Base-by-base conservation (phyloP, 2,329 filamentous ascomycete species). In the Venturia nashicola region DNA sequence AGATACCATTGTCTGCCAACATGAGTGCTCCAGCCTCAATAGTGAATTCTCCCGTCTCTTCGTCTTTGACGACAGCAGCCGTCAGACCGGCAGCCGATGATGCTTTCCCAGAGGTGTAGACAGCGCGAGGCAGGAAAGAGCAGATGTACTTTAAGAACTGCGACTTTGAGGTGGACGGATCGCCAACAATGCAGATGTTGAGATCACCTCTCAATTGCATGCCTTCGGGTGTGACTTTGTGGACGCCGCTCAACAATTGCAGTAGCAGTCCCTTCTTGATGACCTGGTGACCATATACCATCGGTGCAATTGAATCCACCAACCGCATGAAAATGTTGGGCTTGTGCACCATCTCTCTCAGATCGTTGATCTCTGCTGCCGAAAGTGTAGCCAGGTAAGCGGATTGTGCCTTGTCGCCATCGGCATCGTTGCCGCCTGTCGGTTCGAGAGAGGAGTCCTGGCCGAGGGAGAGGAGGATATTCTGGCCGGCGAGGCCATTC, bases 11-110 rank as follows among this genome's bases (percentile, higher is more conserved):
- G 71, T 97, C 85, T 27, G 94, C 94, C 66, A 99, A 80, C 94
- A 99, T 97, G 65, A 99, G 85, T 14, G 94, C 94, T 78, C 94
- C 94, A 7, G 94, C 94, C 78, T 99, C 94, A 69, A 99, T 99
- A 16, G 94, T 99, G 74, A 97, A 97, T 73, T 99, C 94, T 68
- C 94, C 94, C 23, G 94, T 99, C 77, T 99, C 94, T 72, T 97
- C 92, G 71, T 99, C 94, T 75, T 97, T 99, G 67, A 97, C 87
- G 0, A 99, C 94, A 0, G 94, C 93, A 4, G 94, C 94, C 4
- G 94, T 99, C 65, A 99, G 83, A 90, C 94, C 94, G 63, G 94
- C 94, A 11, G 94, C 94, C 0, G 93, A 97, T 3, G 93, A 97
- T 2, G 94, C 94, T 75, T 99, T 99, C 65, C 94, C 94, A 65